Percentiles rank a stretch among this genome's conserved stretches.
These are phyloP conservation scores for Davidsoniella neocaledoniae DNA, from an alignment of 2,329 filamentous ascomycete species.

Conservation along the genomic window DNA sequence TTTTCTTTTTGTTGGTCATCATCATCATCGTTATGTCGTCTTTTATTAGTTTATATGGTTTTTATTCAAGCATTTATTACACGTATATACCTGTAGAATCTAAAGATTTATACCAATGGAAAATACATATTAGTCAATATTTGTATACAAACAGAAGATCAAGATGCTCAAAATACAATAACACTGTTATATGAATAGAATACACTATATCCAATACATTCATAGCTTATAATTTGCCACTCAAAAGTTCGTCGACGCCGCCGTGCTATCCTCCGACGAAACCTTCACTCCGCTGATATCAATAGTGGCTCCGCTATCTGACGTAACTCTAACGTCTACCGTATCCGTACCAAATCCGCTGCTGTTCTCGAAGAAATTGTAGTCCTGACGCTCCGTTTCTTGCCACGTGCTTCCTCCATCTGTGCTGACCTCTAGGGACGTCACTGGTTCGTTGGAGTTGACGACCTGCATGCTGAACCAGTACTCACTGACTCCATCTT, in stretches of 20 bases:
- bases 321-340: conserved; percentile 40
- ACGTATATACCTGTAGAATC: too few relatives aligned
- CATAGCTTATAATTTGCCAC: background rate
- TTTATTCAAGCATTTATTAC: too few relatives aligned
- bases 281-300: conserved; percentile 34
- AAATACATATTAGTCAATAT: too few relatives aligned
- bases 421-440: conserved; percentile 41
- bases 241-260: conserved; percentile 21
- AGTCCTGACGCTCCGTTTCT: conserved; percentile 33
- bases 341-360: conserved; percentile 36
- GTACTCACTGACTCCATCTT: conserved; percentile 26
- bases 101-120: too few relatives aligned
- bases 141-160: too few relatives aligned
- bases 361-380: conserved; percentile 46
- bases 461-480: conserved; percentile 39
- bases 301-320: conserved; percentile 31
- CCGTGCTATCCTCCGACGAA: conserved; percentile 18
- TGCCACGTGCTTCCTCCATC: conserved; percentile 43
- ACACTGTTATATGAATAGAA: background rate
- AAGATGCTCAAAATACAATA: too few relatives aligned
- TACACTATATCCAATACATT: too few relatives aligned
- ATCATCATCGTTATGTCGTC: too few relatives aligned
- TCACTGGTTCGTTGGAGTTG: conserved; percentile 41
- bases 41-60: too few relatives aligned
- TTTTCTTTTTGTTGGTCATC: too few relatives aligned